A percentile compares a stretch with the other conserved stretches of the same genome.
phyloP scores from a whole-genome alignment of 2,329 filamentous ascomycete genomes.

The Mycogone perniciosa region DNA sequence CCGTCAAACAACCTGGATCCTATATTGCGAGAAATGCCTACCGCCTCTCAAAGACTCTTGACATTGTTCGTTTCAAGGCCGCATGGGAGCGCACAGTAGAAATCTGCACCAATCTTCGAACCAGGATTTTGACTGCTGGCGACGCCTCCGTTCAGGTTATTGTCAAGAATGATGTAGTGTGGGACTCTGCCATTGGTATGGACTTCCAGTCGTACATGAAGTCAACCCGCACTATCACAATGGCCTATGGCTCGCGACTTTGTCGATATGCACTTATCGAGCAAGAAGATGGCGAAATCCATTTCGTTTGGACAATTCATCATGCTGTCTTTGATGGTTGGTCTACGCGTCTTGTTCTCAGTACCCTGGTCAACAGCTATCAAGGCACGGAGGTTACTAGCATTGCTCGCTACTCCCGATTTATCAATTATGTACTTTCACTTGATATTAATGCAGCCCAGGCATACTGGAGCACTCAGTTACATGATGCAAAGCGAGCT shows the following conservation, averaged over 20 bases:
- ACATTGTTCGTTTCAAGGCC: constrained; percentile 11
- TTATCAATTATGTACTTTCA: not conserved
- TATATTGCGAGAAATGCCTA: constrained; percentile 16
- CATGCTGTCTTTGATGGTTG: constrained; percentile 7
- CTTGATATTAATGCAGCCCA: constrained; percentile 3
- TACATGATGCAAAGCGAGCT: not conserved
- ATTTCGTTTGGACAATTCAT: constrained; percentile 6
- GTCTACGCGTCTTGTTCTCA: not conserved
- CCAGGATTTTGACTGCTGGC: constrained; percentile 15
- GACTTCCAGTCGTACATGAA: not conserved
- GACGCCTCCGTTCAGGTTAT: constrained; percentile 11
- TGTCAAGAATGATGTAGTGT: constrained; percentile 8
- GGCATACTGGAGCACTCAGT: constrained; percentile 1
- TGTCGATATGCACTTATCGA: not conserved
- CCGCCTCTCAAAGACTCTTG: constrained; percentile 4
- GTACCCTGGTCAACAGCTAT: not conserved
- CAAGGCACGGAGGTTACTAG: not conserved
- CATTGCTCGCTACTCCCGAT: not conserved
- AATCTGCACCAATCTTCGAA: constrained; percentile 16
- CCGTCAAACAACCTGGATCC: constrained; percentile 16
- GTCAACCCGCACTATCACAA: not conserved
- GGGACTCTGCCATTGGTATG: not conserved
- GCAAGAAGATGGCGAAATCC: not conserved
- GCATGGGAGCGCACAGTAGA: constrained; percentile 16
- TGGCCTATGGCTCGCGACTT: not conserved